Evolutionary conservation across 306 rosid genomes (phyloP), one percentile per base, ranked within the genome.

Genomic region (Trifolium fragiferum): DNA sequence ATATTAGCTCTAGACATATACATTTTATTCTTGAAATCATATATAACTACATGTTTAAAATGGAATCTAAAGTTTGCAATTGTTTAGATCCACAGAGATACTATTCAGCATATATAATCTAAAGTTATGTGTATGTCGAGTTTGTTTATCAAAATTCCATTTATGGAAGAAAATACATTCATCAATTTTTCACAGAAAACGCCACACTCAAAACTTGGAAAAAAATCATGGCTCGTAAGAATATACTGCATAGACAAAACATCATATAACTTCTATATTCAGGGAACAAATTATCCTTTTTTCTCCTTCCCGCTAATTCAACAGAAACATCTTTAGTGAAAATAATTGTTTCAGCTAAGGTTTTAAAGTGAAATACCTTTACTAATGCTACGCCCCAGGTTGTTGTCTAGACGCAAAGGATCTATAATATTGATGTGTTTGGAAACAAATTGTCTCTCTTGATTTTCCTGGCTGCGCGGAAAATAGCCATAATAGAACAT

Each of bases 381-480:
- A 73, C 85, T 86, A 43, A 93, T 87, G 81, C 96, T 93, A 30
- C 96, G 93, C 11, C 98, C 98, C 78, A 93, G 86, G 68, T 93
- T 93, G 82, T 91, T 93, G 85, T 84, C 87, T 58, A 71, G 41
- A 43, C 88, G 83, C 84, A 93, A 83, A 57, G 97, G 96, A 85
- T 93, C 98, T 51, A 93, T 74, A 44, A 93, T 87, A 44, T 91
- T 86, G 12, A 93, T 70, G 78, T 78, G 84, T 72, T 93, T 91
- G 75, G 90, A 62, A 72, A 81, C 76, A 84, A 93, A 89, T 50
- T 79, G 84, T 67, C 73, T 87, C 57, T 84, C 86, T 60, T 70
- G 82, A 72, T 70, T 68, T 82, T 87, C 92, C 71, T 60, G 86
- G 72, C 67, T 69, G 14, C 77, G 75, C 55, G 87, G 90, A 38